Base-by-base conservation (phyloP, 352 stramenopile genomes). In the Hyaloperonospora brassicae region DNA sequence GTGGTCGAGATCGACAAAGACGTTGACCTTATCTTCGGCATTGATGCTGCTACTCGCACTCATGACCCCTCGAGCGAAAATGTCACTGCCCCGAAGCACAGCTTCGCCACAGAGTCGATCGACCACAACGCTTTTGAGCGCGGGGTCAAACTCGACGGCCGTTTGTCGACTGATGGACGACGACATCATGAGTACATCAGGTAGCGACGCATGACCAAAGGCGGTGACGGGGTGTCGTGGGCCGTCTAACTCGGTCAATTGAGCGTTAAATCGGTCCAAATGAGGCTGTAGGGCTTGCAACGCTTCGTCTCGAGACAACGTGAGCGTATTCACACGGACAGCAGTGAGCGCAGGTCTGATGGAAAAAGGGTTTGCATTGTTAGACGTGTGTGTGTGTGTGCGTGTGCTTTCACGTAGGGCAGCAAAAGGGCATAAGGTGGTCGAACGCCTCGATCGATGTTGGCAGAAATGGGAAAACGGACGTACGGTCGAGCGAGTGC, bases 31-130 rank as follows among this genome's bases (percentile, higher is more conserved):
- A 58, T 95, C 74, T 34, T 84, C 84, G 2, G 61, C 56, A 52
- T 79, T 79, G 57, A 97, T 82, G 22, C 85, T 85, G 13, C 68
- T 76, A 71, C 91, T 96, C 22, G 90, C 84, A 57, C 79, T 92
- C 68, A 97, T 87, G 59, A 97, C 76, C 38, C 93, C 93, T 13
- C 79, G 79, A 6, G 91, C 86, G 69, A 97, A 98, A 50, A 98
- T 91, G 62, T 98, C 84, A 46, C 87, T 95, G 50, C 93, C 93
- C 34, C 93, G 84, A 6, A 98, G 62, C 53, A 98, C 93, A 1
- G 93, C 93, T 69, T 97, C 90, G 12, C 84, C 93, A 62, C 93
- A 98, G 11, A 95, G 81, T 22, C 89, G 72, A 56, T 97, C 90
- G 23, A 95, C 83, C 35, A 98, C 76, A 21, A 97, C 74, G 12